Base-by-base conservation (phyloP, 805 yeast genomes). In the Pichia nanzhaoensis region DNA sequence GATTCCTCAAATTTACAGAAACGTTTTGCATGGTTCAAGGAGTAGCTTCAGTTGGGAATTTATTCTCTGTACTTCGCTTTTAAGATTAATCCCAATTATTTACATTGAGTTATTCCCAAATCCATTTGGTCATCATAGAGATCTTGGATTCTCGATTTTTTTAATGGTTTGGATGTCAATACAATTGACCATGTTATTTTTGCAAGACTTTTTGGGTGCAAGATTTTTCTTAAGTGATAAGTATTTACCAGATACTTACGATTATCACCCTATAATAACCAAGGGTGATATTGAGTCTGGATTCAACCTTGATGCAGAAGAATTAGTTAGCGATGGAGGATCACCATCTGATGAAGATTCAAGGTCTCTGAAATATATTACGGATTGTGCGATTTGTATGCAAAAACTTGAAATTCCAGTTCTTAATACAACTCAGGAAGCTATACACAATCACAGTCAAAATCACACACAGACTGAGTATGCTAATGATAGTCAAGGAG, bases 311-410 rank as follows among this genome's bases (percentile, higher is more conserved):
- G 60, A 67, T 38, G 59, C 61, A 1, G 51, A 51, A 14, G 47
- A 42, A 27, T 16, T 47, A n/a, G 28, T 47, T 2, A 37, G 44
- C 31, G 46, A 42, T 27, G 53, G 55, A 16, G 53, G 59, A 20
- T 43, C 49, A 8, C 34, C 46, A 17, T 50, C 54, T 14, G 55
- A 51, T n/a, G 47, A 48, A 22, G 53, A 37, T 42, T 43, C 48
- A 43, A 45, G 51, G 56, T 66, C 43, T 59, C 67, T n/a, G 14
- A 60, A 63, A 41, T 75, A 77, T 55, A 67, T 75, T 41, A 73
- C 80, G 9, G 93, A 83, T 52, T 90, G 97, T 69, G 84, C 95
- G 7, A 87, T 90, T 50, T 90, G 97, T 67, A 89, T 90, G 96
- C 78, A 73, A 44, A 77, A 77, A 10, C 75, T 87, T n/a, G 80